phyloP scores from a whole-genome alignment of 2,329 filamentous ascomycete genomes.

The Parascedosporium putredinis region DNA sequence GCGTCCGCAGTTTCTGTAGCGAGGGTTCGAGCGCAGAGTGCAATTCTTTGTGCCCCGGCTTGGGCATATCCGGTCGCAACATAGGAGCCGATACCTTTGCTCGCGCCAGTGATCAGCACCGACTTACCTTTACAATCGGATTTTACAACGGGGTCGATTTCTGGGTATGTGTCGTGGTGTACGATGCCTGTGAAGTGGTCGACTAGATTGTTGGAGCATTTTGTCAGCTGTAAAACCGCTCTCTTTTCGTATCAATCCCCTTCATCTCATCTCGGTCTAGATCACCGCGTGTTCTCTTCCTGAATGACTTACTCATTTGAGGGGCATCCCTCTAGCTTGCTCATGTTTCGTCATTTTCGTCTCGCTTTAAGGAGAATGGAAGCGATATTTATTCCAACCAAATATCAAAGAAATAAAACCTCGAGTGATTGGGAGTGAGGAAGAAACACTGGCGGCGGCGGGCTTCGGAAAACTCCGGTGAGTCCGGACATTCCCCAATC shows the following conservation, averaged over 20 bases:
- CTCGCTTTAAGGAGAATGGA: too few relatives aligned
- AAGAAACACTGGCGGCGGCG: not conserved
- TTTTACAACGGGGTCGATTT: constrained; percentile 30
- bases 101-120: constrained; percentile 44
- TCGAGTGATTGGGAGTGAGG: not conserved
- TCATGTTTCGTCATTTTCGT: not conserved
- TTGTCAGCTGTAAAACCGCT: too few relatives aligned
- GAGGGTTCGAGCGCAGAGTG: constrained; percentile 40
- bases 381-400: not conserved
- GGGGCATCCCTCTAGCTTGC: not conserved
- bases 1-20: constrained; percentile 20
- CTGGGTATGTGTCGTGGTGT: constrained; percentile 41
- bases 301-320: not conserved
- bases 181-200: constrained; percentile 19
- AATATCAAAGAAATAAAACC: too few relatives aligned
- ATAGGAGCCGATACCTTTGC: constrained; percentile 41
- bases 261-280: too few relatives aligned
- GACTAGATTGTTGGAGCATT: constrained; percentile 11
- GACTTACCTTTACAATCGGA: constrained; percentile 26
- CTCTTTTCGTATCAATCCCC: too few relatives aligned
- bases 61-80: constrained; percentile 45
- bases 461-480: not conserved
- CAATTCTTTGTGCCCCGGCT: constrained; percentile 41
- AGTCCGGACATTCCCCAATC: not conserved
- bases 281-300: too few relatives aligned